Conservation (phyloP, 164 flowering plant species). For the Tetrastigma voinierianum region DNA sequence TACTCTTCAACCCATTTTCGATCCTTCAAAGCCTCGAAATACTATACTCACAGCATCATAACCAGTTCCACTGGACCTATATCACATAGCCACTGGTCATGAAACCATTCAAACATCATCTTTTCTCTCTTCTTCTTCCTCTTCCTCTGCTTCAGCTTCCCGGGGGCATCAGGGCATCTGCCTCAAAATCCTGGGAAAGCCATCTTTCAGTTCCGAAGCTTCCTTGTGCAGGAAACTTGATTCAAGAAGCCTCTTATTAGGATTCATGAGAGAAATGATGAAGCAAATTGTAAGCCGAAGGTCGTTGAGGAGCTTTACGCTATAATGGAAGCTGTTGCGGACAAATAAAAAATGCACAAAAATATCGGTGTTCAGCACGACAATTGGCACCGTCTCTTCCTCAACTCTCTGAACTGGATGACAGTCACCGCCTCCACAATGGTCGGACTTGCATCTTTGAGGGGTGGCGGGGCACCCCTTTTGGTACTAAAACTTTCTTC, state of each 20-base stretch:
- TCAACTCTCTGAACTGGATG: conserved; percentile 6
- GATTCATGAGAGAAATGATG: neutral
- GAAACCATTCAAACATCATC: neutral
- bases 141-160: neutral
- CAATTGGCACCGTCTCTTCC: conserved; percentile 12
- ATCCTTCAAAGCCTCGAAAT: neutral
- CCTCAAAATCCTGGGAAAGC: neutral
- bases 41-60: neutral
- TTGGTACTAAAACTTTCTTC: too few relatives aligned
- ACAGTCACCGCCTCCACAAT: conserved; percentile 5
- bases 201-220: too few relatives aligned
- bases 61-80: too few relatives aligned
- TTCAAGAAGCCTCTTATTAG: neutral
- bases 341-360: conserved; percentile 2
- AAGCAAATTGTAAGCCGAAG: neutral
- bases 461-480: conserved; percentile 2
- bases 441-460: conserved; percentile 4
- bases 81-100: neutral
- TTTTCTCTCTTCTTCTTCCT: too few relatives aligned
- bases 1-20: neutral
- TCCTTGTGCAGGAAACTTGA: too few relatives aligned
- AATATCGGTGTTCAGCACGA: neutral
- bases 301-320: neutral
- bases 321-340: neutral
- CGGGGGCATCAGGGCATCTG: neutral